phyloP scores from a whole-genome alignment of 2,329 filamentous ascomycete species.

The Paraconiothyrium sp. region DNA sequence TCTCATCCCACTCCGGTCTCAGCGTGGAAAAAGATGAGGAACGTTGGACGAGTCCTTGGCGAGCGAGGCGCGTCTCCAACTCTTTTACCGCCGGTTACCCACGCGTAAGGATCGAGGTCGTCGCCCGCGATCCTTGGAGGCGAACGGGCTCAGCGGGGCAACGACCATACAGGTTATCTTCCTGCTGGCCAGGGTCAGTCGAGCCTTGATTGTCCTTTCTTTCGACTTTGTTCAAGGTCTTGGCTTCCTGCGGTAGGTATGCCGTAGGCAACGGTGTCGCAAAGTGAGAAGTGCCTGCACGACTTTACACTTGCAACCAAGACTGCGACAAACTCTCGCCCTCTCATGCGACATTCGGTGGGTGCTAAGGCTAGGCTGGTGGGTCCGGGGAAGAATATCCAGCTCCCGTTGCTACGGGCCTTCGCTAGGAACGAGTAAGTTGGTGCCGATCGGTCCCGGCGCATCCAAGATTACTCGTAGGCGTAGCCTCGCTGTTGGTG shows the following conservation, averaged over 20 bases:
- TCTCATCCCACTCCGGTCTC: neutral
- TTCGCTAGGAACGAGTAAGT: conserved; percentile 46
- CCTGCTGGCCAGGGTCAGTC: conserved; percentile 21
- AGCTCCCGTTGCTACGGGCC: conserved; percentile 41
- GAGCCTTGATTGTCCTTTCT: neutral
- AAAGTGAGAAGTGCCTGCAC: conserved; percentile 5
- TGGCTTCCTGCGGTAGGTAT: conserved; percentile 7
- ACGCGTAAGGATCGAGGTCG: conserved; percentile 22
- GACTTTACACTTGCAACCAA: conserved; percentile 8
- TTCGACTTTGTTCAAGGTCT: neutral
- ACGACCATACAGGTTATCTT: conserved; percentile 21
- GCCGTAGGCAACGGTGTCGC: conserved; percentile 11
- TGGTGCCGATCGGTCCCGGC: conserved; percentile 40
- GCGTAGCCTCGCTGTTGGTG: conserved; percentile 29
- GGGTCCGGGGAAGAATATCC: conserved; percentile 50
- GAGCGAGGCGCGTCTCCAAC: conserved; percentile 10
- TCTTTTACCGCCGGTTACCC: conserved; percentile 24
- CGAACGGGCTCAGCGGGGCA: conserved; percentile 28
- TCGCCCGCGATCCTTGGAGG: conserved; percentile 22
- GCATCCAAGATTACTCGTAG: conserved; percentile 39
- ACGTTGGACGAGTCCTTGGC: conserved; percentile 14
- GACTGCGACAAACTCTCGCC: conserved; percentile 15
- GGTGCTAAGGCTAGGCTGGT: conserved; percentile 29
- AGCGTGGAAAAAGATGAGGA: conserved; percentile 8
- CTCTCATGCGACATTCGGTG: conserved; percentile 24